Evolutionary conservation across 2,329 filamentous ascomycete genomes (phyloP).

Genomic region (Pseudocercospora musae): DNA sequence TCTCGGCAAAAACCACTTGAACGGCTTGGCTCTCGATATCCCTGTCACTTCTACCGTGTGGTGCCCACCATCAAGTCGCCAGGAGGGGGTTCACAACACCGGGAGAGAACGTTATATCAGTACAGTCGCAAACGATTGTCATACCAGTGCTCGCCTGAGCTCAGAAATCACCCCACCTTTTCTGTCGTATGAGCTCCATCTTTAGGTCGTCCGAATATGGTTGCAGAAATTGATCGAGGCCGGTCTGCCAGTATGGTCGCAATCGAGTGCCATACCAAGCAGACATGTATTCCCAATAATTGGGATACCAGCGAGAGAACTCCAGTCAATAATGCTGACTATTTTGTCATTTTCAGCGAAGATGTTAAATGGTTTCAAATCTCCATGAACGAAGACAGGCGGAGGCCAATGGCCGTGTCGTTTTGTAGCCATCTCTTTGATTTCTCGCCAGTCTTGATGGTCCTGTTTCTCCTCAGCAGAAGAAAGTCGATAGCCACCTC

Average conservation of each 20-base stretch:
- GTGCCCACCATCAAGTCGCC: not conserved
- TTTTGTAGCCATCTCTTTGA: constrained; percentile 35
- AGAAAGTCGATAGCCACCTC: constrained; percentile 6
- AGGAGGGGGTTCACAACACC: not conserved
- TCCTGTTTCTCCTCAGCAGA: not conserved
- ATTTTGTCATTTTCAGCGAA: constrained; percentile 26
- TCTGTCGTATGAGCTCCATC: not conserved
- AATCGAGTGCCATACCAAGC: constrained; percentile 40
- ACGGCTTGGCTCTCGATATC: not conserved
- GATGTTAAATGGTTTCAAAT: constrained; percentile 37
- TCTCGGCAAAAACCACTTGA: not conserved
- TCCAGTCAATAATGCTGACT: constrained; percentile 48
- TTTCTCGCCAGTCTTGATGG: constrained; percentile 16
- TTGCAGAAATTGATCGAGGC: not conserved
- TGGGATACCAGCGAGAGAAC: constrained; percentile 45
- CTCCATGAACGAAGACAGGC: constrained; percentile 51
- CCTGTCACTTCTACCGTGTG: not conserved
- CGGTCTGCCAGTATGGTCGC: not conserved
- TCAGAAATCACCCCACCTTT: not conserved
- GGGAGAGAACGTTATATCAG: not conserved
- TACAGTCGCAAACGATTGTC: not conserved
- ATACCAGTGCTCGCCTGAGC: not conserved
- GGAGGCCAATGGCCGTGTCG: constrained; percentile 39
- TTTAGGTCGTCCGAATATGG: not conserved
- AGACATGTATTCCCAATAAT: constrained; percentile 46